Evolutionary conservation across 2,329 filamentous ascomycete species (phyloP), one percentile per base, ranked within the genome.

Genomic region (Cephalotrichum gorgonifer): DNA sequence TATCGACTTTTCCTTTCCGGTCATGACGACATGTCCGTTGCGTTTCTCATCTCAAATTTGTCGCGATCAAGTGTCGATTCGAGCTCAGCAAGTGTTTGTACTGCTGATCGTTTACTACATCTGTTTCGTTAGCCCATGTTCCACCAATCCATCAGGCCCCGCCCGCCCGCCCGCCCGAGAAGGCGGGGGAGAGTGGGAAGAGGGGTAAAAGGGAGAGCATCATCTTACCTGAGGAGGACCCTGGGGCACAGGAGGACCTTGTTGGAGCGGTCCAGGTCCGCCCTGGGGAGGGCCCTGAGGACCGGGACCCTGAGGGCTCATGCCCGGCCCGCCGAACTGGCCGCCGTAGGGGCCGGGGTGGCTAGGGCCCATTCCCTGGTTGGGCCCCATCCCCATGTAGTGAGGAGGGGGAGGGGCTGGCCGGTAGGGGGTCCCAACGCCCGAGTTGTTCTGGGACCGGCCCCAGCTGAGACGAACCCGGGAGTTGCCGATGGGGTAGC

Each of bases 401-500:
- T 77, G 74, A 52, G 74, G 74, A 39, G 74, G 74, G 43, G 74
- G 74, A 50, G 93, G 93, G 46, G 93, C 93, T 54, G 93, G 93
- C 55, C 93, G 86, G 72, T 98, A 97, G 51, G 93, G 93, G 57
- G 93, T 97, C 56, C 93, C 93, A 52, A 95, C 93, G 51, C 93
- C 93, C 54, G 91, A 97, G 77, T 98, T 98, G 81, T 97, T 98
- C 77, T 98, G 93, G 49, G 87, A 94, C 55, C 93, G 87, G 55
- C 93, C 93, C 93, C 93, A 98, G 66, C 88, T 95, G 57, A 98
- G 79, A 61, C 93, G 89, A 52, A 98, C 93, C 56, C 93, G 89
- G 43, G 91, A 97, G 77, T 98, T 98, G 50, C 93, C 93, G 61
- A 98, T 98, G 23, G 93, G 93, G 66, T 98, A 98, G 53, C 93